Conservation (phyloP, 768 basidiomycete species). For the Tubosaeta sp. region DNA sequence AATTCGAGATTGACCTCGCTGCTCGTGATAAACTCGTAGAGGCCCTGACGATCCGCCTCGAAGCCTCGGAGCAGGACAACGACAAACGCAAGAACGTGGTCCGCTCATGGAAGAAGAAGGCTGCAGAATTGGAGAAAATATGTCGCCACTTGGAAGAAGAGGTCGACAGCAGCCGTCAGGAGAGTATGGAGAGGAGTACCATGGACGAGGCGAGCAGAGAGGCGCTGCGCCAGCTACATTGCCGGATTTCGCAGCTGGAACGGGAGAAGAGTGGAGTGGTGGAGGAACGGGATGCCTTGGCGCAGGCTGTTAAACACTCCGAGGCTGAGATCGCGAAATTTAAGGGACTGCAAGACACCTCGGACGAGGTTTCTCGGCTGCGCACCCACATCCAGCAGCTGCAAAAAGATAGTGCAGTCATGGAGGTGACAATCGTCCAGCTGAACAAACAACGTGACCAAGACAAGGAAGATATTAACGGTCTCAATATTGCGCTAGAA, state of each 20-base stretch:
- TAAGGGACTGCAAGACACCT: conserved; percentile 35
- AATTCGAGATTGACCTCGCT: conserved; percentile 71
- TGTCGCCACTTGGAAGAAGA: conserved; percentile 76
- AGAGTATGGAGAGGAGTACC: conserved; percentile 74
- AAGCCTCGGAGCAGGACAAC: conserved; percentile 59
- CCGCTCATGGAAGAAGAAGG: conserved; percentile 70
- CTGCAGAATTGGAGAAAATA: conserved; percentile 65
- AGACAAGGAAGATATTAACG: conserved; percentile 72
- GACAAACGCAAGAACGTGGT: conserved; percentile 51
- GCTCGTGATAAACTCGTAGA: conserved; percentile 72
- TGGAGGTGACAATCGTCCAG: conserved; percentile 76
- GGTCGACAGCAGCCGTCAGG: conserved; percentile 78
- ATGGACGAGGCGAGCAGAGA: conserved; percentile 82
- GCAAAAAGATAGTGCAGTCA: conserved; percentile 78
- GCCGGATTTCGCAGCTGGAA: conserved; percentile 73
- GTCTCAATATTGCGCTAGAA: conserved; percentile 89
- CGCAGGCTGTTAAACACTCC: conserved; percentile 28
- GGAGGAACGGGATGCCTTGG: conserved; percentile 41
- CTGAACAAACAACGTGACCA: conserved; percentile 61
- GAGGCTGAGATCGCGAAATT: conserved; percentile 64
- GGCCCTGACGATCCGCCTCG: conserved; percentile 50
- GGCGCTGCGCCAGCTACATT: conserved; percentile 75
- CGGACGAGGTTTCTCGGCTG: conserved; percentile 62
- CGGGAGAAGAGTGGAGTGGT: conserved; percentile 53
- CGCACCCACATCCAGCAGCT: conserved; percentile 63